Evolutionary conservation across 768 basidiomycete genomes (phyloP).

Genomic region (Tubosaeta sp.): DNA sequence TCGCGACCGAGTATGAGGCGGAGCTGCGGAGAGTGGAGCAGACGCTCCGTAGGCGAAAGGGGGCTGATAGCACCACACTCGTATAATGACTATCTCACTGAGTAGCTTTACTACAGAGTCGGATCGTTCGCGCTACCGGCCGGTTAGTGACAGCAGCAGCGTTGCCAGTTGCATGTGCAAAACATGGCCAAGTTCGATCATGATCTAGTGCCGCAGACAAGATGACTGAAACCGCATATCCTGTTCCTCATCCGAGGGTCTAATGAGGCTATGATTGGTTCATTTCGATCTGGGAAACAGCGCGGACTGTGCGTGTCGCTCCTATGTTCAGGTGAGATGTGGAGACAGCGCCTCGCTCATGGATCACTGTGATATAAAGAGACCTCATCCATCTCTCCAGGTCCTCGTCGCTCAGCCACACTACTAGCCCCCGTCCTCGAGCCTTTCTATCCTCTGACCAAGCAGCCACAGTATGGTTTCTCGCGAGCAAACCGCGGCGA

Average conservation of each 20-base stretch:
- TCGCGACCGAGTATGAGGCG: constrained; percentile 24
- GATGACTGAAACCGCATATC: background rate
- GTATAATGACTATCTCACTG: no score
- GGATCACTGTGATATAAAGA: constrained; percentile 17
- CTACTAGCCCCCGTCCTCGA: background rate
- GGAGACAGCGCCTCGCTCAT: constrained; percentile 4
- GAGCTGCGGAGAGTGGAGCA: constrained; percentile 26
- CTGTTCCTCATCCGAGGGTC: constrained; percentile 1
- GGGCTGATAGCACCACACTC: background rate
- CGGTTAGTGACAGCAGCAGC: no score
- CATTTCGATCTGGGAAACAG: constrained; percentile 15
- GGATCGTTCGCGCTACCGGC: no score
- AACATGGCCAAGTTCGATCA: background rate
- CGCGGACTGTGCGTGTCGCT: constrained; percentile 16
- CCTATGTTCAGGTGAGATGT: constrained; percentile 8
- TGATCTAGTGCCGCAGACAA: constrained; percentile 4
- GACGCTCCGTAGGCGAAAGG: constrained; percentile 15
- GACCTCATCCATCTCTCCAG: background rate
- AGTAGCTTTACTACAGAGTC: no score
- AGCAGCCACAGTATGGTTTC: constrained; percentile 13
- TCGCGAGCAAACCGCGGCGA: constrained; percentile 16
- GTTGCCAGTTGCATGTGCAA: background rate
- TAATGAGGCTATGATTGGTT: constrained; percentile 15
- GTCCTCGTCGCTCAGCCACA: background rate
- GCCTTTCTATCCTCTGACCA: background rate